Evolutionary conservation across 495 filamentous ascomycete genomes (phyloP), one percentile per base, ranked within the genome.

Genomic region (Neurospora africana): DNA sequence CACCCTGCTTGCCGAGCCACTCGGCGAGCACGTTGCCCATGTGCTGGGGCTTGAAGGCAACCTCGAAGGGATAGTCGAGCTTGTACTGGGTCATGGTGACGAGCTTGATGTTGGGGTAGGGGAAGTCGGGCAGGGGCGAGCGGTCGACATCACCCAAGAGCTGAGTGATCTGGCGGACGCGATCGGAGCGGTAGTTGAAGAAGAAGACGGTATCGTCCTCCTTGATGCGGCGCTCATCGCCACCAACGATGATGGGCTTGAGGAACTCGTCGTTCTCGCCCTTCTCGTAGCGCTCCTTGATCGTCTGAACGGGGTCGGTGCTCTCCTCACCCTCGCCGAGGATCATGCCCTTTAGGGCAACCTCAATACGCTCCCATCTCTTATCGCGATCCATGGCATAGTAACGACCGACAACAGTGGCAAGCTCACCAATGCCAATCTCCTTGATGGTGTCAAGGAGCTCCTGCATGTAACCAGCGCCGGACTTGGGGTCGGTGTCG

Each of bases 41-140:
- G 75, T 89, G 87, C 82, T 98, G 96, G 17, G 95, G 95, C 70
- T 91, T 88, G 85, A 97, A 99, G 77, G 95, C 96, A 76, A 98
- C 87, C 74, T 91, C 88, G 87, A 97, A 99, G 41, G 92, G 91
- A 82, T 92, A 99, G 82, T 96, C 93, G 72, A 88, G 87, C 87
- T 99, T 99, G 88, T 99, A 98, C 81, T 95, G 94, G 47, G 95
- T 99, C 95, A 99, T 99, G 80, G 95, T 98, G 72, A 93, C 96
- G 75, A 99, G 83, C 77, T 89, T 86, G 82, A 96, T 93, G 85
- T 94, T 95, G 69, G 95, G 95, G 86, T 95, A 98, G 38, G 93
- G 89, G 86, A 98, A 97, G 79, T 97, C 92, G 70, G 95, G 93
- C 73, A 85, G 86, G 69, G 95, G 93, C 21, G 93, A 95, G 76